A percentile compares a stretch with the other conserved stretches of the same genome.
Conservation (phyloP, 352 stramenopile genomes). For the Elongisporangium senticosum region DNA sequence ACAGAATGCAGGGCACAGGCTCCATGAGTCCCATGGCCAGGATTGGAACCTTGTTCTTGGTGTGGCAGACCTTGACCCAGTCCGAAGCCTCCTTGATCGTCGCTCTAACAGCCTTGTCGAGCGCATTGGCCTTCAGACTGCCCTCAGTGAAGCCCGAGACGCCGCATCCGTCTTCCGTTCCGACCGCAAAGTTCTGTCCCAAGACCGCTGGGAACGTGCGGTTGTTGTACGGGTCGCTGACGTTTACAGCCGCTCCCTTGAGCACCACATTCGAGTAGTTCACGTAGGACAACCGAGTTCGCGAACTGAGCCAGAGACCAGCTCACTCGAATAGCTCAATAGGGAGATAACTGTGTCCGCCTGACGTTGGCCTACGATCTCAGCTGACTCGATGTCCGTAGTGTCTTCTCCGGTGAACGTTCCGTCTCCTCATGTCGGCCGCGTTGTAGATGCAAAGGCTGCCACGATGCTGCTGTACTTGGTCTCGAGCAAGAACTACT, state of each 20-base stretch:
- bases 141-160: constrained; percentile 26
- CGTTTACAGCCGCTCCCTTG: constrained; percentile 11
- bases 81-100: constrained; percentile 23
- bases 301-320: constrained; percentile 18
- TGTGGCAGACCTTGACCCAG: constrained; percentile 42
- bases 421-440: constrained; percentile 34
- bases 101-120: constrained; percentile 15
- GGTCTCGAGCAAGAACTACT: too few relatives aligned
- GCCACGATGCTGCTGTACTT: too few relatives aligned
- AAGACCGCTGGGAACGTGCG: constrained; percentile 37
- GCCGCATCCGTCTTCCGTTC: constrained; percentile 34
- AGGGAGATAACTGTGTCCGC: constrained; percentile 22
- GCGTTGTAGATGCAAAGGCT: constrained; percentile 48
- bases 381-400: constrained; percentile 30
- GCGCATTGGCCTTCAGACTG: constrained; percentile 20
- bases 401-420: constrained; percentile 33
- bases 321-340: constrained; percentile 14
- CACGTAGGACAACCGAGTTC: constrained; percentile 37
- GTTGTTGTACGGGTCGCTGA: constrained; percentile 18
- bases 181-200: constrained; percentile 47
- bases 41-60: constrained; percentile 31
- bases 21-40: constrained; percentile 33
- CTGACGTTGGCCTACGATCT: constrained; percentile 29
- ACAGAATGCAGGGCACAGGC: constrained; percentile 35
- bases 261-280: constrained; percentile 43